Conservation (phyloP, 371 early-diverging fungal genomes). For the Dinochytrium kinnereticum region DNA sequence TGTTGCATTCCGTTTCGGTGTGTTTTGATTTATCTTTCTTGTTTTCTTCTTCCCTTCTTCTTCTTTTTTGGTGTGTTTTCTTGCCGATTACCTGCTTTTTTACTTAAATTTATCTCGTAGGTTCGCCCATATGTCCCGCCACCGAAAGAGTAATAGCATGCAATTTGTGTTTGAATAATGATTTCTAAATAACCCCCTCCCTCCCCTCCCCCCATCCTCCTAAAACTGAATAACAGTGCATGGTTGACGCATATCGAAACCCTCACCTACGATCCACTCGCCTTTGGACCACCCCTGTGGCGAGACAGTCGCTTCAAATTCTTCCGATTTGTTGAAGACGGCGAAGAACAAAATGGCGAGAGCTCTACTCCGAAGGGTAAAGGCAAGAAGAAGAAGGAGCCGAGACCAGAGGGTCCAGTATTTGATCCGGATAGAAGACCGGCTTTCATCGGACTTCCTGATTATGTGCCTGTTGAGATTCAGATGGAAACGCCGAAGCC, state of each 20-base stretch:
- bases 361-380: neutral
- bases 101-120: too few species aligned
- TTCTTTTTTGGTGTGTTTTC: too few species aligned
- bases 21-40: neutral
- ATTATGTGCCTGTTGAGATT: neutral
- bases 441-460: neutral
- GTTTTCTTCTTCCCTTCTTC: neutral
- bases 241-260: constrained; percentile 40
- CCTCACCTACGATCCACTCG: constrained; percentile 30
- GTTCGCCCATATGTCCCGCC: too few species aligned
- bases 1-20: constrained; percentile 10
- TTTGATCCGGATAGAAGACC: neutral
- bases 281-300: constrained; percentile 11
- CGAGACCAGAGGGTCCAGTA: neutral
- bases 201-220: too few species aligned
- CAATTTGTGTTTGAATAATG: too few species aligned
- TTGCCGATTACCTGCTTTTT: too few species aligned
- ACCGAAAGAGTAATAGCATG: too few species aligned
- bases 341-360: neutral
- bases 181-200: too few species aligned
- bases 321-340: neutral
- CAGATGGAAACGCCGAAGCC: neutral
- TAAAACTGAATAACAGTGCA: too few species aligned
- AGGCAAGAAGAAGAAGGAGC: neutral
- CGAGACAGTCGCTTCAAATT: neutral